Conservation (phyloP, 2,329 filamentous ascomycete species). For the Drechmeria coniospora region DNA sequence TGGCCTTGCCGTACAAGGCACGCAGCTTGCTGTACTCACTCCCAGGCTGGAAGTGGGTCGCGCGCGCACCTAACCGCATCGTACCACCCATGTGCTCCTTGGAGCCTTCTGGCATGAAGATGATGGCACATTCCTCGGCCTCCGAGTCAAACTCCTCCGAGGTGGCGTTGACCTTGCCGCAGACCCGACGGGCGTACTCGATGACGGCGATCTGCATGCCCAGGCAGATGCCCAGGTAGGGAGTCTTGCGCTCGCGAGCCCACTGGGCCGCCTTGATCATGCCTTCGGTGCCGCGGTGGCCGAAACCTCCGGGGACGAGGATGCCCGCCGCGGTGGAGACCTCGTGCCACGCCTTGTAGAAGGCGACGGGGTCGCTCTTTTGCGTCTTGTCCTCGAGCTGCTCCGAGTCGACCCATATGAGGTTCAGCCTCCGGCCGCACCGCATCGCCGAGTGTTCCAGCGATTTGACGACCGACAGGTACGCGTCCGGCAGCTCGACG, state of each 20-base stretch:
- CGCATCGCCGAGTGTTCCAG: conserved; percentile 87
- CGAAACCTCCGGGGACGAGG: conserved; percentile 63
- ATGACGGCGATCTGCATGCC: conserved; percentile 90
- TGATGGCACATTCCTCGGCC: conserved; percentile 55
- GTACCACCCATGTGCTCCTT: conserved; percentile 57
- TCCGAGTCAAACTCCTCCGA: conserved; percentile 39
- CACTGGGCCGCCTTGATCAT: conserved; percentile 83
- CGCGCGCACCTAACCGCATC: conserved; percentile 68
- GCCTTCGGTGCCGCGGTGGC: conserved; percentile 66
- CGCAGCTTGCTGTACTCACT: conserved; percentile 69
- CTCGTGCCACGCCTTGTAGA: conserved; percentile 28
- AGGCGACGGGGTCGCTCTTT: conserved; percentile 50
- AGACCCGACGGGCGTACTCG: conserved; percentile 68
- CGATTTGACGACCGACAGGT: conserved; percentile 70
- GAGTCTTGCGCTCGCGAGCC: conserved; percentile 66
- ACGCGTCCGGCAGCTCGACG: conserved; percentile 68
- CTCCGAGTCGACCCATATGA: conserved; percentile 74
- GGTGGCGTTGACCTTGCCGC: conserved; percentile 40
- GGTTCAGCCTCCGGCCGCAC: conserved; percentile 61
- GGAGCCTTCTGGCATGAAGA: conserved; percentile 75
- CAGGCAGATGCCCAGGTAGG: conserved; percentile 80
- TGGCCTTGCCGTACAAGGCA: conserved; percentile 49
- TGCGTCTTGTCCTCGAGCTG: conserved; percentile 58
- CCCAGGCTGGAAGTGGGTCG: conserved; percentile 58
- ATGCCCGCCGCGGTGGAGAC: conserved; percentile 3